A percentile compares a stretch with the other conserved stretches of the same genome.
Evolutionary conservation across 768 basidiomycete genomes (phyloP).

Genomic region (Boletus reticuloceps): DNA sequence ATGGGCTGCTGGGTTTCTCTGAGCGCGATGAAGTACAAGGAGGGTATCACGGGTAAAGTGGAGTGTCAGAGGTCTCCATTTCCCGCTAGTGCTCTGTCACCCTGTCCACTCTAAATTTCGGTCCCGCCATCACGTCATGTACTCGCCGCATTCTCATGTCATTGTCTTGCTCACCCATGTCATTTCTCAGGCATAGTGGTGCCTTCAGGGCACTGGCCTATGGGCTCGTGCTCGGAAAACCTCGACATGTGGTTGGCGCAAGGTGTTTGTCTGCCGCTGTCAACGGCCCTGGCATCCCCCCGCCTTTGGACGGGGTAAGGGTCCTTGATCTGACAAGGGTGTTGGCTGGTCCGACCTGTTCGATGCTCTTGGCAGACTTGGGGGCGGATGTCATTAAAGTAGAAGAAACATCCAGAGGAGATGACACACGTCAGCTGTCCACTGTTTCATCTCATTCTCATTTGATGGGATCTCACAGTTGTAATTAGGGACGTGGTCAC

Average conservation of each 20-base stretch:
- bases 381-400: slow-evolving; percentile 95
- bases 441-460: slow-evolving; percentile 4
- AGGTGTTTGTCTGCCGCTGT: slow-evolving; percentile 11
- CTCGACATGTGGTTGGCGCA: neutral
- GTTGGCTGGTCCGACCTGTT: slow-evolving; percentile 88
- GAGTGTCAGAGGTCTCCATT: slow-evolving; percentile 23
- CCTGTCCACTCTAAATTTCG: slow-evolving; percentile 11
- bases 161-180: slow-evolving; percentile 8
- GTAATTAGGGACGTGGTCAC: slow-evolving; percentile 58
- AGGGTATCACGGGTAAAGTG: slow-evolving; percentile 7
- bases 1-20: neutral
- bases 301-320: slow-evolving; percentile 75
- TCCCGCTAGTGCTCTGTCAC: slow-evolving; percentile 23
- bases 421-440: slow-evolving; percentile 74
- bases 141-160: neutral
- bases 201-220: neutral
- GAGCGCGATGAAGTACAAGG: neutral
- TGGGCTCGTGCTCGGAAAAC: neutral
- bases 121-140: slow-evolving; percentile 1
- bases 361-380: slow-evolving; percentile 90
- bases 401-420: slow-evolving; percentile 76
- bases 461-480: slow-evolving; percentile 13
- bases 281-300: slow-evolving; percentile 53
- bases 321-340: slow-evolving; percentile 91
- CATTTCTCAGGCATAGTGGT: neutral